These are phyloP conservation scores for Boletus pseudo-olivaceus DNA, from an alignment of 768 basidiomycete species.

Conservation along the genomic window DNA sequence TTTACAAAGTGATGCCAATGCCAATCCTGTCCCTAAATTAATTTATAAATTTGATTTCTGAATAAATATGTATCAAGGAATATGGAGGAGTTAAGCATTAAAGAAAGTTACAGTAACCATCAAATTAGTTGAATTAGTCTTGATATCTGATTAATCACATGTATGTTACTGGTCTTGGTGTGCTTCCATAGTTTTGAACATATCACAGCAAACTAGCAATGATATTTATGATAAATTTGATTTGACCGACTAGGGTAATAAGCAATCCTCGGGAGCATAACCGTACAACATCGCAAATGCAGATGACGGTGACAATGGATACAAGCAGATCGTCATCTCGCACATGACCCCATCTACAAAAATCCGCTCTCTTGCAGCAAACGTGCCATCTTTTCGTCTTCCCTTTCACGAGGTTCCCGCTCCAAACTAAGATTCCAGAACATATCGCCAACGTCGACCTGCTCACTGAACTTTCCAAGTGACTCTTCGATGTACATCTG, in stretches of 20 bases:
- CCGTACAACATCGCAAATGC: slow-evolving; percentile 21
- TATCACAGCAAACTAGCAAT: background rate
- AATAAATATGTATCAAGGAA: no score
- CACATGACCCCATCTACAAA: slow-evolving; percentile 40
- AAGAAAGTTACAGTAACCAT: no score
- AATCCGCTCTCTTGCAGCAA: slow-evolving; percentile 87
- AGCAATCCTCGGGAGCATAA: slow-evolving; percentile 14
- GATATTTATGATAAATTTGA: background rate
- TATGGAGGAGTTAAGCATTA: no score
- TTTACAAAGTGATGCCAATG: no score
- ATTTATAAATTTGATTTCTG: no score
- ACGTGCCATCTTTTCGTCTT: slow-evolving; percentile 95
- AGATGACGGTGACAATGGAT: background rate
- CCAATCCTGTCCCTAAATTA: no score
- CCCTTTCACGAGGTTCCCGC: slow-evolving; percentile 90
- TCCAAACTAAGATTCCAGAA: slow-evolving; percentile 86
- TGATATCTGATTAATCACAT: background rate
- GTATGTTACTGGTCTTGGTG: background rate
- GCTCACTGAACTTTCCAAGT: slow-evolving; percentile 66
- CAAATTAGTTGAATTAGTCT: no score
- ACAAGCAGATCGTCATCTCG: slow-evolving; percentile 5
- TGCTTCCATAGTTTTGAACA: background rate
- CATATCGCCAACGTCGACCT: slow-evolving; percentile 64
- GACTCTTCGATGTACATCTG: slow-evolving; percentile 76
- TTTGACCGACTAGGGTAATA: slow-evolving; percentile 7